A percentile compares a stretch with the other conserved stretches of the same genome.
These are phyloP conservation scores for Populus hybrid DNA, from an alignment of 441 rosid genomes.

Conservation along the genomic window DNA sequence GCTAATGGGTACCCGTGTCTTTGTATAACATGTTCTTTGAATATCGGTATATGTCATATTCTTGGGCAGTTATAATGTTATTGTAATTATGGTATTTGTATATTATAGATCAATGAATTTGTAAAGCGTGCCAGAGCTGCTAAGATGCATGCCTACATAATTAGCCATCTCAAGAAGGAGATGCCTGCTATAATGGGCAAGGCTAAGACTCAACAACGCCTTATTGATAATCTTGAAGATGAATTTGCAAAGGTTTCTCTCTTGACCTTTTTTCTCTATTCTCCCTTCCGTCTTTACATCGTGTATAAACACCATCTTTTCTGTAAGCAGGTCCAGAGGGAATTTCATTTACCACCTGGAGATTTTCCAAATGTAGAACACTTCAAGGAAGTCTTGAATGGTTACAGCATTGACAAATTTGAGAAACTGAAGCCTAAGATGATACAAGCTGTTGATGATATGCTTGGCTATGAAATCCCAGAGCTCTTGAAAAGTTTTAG, in stretches of 20 bases:
- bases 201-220: constrained; percentile 80
- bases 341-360: constrained; percentile 72
- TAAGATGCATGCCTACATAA: constrained; percentile 82
- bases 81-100: not conserved
- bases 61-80: not conserved
- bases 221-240: constrained; percentile 67
- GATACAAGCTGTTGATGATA: constrained; percentile 84
- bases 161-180: constrained; percentile 80
- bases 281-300: not conserved
- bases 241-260: constrained; percentile 39
- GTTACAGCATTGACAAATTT: constrained; percentile 74
- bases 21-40: not conserved
- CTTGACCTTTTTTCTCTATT: not conserved
- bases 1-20: not conserved
- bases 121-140: constrained; percentile 95
- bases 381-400: constrained; percentile 58
- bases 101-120: constrained; percentile 72
- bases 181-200: constrained; percentile 93
- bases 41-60: not conserved
- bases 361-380: constrained; percentile 81
- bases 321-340: constrained; percentile 64
- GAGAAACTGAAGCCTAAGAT: constrained; percentile 86
- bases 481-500: constrained; percentile 65
- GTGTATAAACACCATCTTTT: not conserved
- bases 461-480: constrained; percentile 86